Conservation (phyloP, 2,329 filamentous ascomycete species). For the Penicillium sp. region DNA sequence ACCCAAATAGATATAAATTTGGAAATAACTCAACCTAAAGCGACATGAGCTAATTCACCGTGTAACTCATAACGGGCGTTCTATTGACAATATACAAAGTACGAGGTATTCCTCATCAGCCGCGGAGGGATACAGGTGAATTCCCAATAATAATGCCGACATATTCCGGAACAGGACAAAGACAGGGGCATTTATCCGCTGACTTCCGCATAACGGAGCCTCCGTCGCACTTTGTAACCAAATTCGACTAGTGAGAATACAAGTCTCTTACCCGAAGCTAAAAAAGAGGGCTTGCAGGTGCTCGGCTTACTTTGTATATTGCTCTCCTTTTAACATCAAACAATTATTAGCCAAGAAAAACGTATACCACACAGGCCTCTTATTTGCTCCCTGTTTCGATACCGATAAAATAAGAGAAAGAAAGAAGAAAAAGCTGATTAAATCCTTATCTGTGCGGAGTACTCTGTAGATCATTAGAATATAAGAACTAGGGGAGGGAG, state of each 20-base stretch:
- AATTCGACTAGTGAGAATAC: constrained; percentile 4
- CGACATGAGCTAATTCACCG: neutral
- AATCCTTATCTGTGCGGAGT: neutral
- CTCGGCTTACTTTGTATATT: neutral
- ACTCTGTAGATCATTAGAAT: neutral
- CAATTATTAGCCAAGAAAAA: neutral
- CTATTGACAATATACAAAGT: neutral
- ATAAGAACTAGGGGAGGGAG: neutral
- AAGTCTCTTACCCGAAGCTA: constrained; percentile 1
- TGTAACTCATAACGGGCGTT: neutral
- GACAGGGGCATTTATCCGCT: neutral
- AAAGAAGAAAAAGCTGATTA: neutral
- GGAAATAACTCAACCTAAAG: neutral
- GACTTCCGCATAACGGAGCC: constrained; percentile 6
- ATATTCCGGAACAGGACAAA: neutral
- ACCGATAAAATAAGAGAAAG: neutral
- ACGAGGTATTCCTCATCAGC: neutral
- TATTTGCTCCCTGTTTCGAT: neutral
- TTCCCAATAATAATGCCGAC: neutral
- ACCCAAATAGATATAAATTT: neutral
- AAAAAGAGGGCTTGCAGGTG: neutral
- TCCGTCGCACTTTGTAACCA: neutral
- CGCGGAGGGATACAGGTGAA: neutral
- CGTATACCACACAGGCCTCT: neutral
- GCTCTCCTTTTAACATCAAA: neutral